Conservation (phyloP, 2,329 filamentous ascomycete species). For the Microdochium bolleyi region DNA sequence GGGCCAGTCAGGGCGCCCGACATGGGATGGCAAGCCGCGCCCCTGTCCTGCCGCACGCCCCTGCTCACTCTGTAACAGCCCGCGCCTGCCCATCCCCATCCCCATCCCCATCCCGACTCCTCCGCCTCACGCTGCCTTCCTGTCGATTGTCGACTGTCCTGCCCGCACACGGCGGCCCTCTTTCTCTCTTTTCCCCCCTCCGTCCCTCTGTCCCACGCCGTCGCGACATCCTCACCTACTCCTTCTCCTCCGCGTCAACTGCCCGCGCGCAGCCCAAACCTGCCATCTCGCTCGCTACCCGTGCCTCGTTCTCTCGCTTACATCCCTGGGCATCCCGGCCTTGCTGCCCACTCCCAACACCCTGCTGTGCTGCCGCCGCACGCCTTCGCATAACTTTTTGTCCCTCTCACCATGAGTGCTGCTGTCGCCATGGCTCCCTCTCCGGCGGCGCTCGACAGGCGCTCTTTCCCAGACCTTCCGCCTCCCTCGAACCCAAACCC, state of each 20-base stretch:
- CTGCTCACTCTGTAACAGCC: constrained; percentile 1
- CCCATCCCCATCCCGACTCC: background rate
- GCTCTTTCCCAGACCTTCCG: constrained; percentile 44
- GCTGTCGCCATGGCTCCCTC: constrained; percentile 62
- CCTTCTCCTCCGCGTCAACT: no score
- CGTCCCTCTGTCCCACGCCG: no score
- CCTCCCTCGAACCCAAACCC: constrained; percentile 25
- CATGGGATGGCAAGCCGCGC: background rate
- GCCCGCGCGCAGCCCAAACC: no score
- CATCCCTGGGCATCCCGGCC: background rate
- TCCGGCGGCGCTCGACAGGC: constrained; percentile 57
- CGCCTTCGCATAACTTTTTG: no score
- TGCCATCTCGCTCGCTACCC: background rate
- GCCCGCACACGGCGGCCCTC: background rate
- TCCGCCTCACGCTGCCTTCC: background rate
- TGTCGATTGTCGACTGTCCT: background rate
- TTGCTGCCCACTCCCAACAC: background rate
- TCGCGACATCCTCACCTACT: no score
- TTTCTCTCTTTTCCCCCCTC: background rate
- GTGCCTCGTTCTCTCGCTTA: background rate
- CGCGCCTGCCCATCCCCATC: background rate
- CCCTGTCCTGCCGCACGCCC: constrained; percentile 1
- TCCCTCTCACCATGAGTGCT: constrained; percentile 47
- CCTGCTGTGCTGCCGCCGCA: no score
- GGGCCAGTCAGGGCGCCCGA: background rate